Base-by-base conservation (phyloP, 2,329 filamentous ascomycete species). In the Fusarium napiforme region DNA sequence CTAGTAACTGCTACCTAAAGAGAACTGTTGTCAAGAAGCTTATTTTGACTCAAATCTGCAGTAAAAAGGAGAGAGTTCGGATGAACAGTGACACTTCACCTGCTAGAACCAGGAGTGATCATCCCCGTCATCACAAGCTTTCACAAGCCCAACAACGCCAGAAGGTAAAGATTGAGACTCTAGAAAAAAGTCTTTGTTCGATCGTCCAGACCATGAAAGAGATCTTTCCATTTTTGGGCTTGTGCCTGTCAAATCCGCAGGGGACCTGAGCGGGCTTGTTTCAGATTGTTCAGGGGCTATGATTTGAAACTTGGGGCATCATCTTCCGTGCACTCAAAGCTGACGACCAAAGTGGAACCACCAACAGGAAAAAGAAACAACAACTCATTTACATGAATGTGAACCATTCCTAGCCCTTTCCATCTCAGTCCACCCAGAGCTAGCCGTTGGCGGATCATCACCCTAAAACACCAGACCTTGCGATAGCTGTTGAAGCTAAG, bases 251-350 rank as follows among this genome's bases (percentile, higher is more conserved):
- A 55, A 50, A 34, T 53, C 42, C 32, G n/a, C 28, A 64, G 18
- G 60, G 32, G 36, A 28, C 15, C n/a, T 23, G 28, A 34, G 60
- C 23, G 65, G 61, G 58, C 36, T 57, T 59, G 75, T 77, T 77
- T 77, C 75, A 76, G 73, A 76, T 69, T 43, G 36, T 23, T 39
- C 61, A 74, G 64, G 66, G 71, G 69, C 39, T 53, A 8, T 34
- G n/a, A 47, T 55, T 56, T 71, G 69, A 75, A 76, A 77, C 75
- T 75, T 65, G 71, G 50, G 50, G 64, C 46, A 57, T 50, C 53
- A 56, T 56, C 56, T 53, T 47, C 67, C 55, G 43, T 56, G 42
- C 37, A 28, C 26, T 46, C 34, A 45, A 62, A 49, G 63, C 59
- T 58, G 26, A 58, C 58, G 26, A 37, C 61, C 47, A 49, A 46